Evolutionary conservation across 2,329 filamentous ascomycete species (phyloP).

Genomic region (Ophiostoma ulmi): DNA sequence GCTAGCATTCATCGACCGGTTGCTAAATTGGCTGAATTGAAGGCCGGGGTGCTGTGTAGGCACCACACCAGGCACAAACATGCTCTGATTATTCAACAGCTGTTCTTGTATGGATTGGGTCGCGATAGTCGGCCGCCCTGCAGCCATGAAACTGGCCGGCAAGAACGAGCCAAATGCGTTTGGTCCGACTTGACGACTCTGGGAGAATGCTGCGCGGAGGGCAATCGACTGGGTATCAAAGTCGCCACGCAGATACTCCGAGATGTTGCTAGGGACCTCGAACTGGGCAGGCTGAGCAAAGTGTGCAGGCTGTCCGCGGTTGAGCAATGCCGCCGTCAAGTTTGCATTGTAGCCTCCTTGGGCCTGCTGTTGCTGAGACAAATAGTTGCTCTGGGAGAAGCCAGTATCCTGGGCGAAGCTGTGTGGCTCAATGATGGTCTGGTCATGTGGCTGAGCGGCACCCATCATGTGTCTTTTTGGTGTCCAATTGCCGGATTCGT

Average conservation of each 20-base stretch:
- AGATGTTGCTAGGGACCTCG: background rate
- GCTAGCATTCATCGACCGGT: background rate
- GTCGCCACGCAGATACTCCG: background rate
- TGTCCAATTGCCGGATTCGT: background rate
- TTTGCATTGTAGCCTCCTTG: slow-evolving; percentile 4
- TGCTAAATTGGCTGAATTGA: background rate
- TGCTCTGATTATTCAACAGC: background rate
- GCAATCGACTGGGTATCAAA: background rate
- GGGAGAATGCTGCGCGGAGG: background rate
- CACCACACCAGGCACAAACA: background rate
- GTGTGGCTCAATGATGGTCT: background rate
- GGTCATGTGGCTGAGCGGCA: background rate
- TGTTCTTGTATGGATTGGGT: background rate
- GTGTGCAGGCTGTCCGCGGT: background rate
- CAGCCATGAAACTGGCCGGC: background rate
- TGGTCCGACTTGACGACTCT: background rate
- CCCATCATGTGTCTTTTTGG: background rate
- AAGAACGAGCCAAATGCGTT: background rate
- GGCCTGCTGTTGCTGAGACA: slow-evolving; percentile 3
- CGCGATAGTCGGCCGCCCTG: background rate
- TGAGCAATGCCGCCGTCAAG: background rate
- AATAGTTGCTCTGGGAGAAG: background rate
- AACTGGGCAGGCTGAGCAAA: background rate
- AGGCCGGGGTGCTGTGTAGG: background rate
- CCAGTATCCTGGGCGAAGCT: background rate